Evolutionary conservation across 441 rosid genomes (phyloP).

Genomic region (Populus hybrid): DNA sequence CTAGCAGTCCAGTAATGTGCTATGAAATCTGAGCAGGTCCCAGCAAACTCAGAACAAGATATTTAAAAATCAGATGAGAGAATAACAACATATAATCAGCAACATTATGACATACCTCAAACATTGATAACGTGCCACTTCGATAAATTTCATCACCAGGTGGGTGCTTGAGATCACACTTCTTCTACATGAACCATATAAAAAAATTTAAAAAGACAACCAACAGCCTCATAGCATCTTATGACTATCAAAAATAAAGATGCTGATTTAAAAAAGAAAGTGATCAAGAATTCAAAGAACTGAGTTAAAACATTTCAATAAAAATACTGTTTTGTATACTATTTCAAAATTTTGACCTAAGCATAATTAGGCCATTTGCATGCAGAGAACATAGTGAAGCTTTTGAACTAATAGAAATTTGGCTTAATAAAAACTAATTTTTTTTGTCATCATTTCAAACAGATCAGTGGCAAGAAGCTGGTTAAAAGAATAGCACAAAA

Average conservation of each 20-base stretch:
- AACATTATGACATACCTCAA: conserved; percentile 58
- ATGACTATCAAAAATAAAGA: neutral
- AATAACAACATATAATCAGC: neutral
- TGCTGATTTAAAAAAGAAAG: neutral
- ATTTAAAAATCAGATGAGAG: neutral
- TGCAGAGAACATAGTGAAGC: neutral
- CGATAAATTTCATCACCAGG: conserved; percentile 99
- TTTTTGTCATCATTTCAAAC: neutral
- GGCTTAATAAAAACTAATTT: neutral
- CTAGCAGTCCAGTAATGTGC: neutral
- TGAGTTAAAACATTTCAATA: neutral
- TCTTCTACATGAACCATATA: conserved; percentile 46
- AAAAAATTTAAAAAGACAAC: neutral
- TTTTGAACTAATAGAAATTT: neutral
- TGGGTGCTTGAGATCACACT: conserved; percentile 97
- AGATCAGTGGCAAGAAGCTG: neutral
- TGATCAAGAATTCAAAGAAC: neutral
- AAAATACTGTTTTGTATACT: neutral
- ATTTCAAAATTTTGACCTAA: neutral
- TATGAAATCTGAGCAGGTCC: neutral
- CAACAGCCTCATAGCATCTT: neutral
- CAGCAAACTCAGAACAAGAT: neutral
- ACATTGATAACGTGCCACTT: conserved; percentile 96
- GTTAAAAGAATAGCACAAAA: neutral
- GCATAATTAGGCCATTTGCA: neutral